phyloP scores from a whole-genome alignment of 2,329 filamentous ascomycete genomes.

The Venturia oleaginea region DNA sequence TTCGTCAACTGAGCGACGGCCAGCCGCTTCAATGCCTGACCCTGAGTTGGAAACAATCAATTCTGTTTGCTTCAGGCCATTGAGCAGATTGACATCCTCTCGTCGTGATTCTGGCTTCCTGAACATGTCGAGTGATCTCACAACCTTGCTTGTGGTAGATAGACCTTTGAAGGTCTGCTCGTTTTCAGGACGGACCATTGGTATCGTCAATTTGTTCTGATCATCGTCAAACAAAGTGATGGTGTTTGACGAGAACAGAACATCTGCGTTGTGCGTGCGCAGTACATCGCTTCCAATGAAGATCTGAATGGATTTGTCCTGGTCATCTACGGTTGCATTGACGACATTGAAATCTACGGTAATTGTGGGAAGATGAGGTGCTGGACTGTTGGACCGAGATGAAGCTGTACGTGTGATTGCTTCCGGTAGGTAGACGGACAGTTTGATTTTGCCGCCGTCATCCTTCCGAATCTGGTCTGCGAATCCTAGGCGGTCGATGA shows the following conservation, averaged over 20 bases:
- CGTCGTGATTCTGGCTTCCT: conserved; percentile 11
- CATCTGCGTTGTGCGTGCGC: conserved; percentile 76
- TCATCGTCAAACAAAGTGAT: conserved; percentile 83
- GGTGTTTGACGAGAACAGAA: conserved; percentile 85
- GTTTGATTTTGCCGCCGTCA: conserved; percentile 59
- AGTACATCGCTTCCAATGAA: conserved; percentile 86
- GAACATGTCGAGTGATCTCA: conserved; percentile 8
- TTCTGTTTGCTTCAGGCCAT: conserved; percentile 10
- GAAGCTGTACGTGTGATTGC: conserved; percentile 72
- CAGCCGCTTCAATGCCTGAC: not conserved
- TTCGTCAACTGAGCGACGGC: not conserved
- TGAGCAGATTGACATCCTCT: conserved; percentile 2
- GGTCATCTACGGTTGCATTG: conserved; percentile 38
- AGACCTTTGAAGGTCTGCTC: conserved; percentile 72
- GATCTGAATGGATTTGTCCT: conserved; percentile 62
- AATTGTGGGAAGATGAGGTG: conserved; percentile 72
- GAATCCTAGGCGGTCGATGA: conserved; percentile 68
- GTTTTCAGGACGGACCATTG: conserved; percentile 86
- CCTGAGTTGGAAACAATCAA: not conserved
- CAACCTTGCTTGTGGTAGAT: conserved; percentile 43
- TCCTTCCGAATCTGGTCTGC: conserved; percentile 56
- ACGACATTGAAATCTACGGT: conserved; percentile 69
- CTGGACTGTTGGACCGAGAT: conserved; percentile 62
- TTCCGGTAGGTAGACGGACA: conserved; percentile 84
- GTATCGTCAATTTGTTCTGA: conserved; percentile 76